Percentiles rank a stretch among this genome's conserved stretches.
Evolutionary conservation across 75 land plant genomes (phyloP).

Genomic region (Sequoiadendron giganteum): DNA sequence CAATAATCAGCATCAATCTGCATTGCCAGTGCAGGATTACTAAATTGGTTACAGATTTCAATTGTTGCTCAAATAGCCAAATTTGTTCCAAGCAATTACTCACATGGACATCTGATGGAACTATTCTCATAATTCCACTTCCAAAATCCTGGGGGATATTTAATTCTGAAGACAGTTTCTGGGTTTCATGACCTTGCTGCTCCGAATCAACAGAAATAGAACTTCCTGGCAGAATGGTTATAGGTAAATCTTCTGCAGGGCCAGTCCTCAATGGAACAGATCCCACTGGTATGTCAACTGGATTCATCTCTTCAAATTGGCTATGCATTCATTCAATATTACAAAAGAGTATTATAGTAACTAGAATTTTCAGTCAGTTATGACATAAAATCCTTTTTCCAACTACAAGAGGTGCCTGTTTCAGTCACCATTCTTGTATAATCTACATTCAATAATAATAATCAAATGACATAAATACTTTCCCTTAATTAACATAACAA

Average conservation of each 20-base stretch:
- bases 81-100: constrained; percentile 10
- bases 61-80: neutral
- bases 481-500: neutral
- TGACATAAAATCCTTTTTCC: neutral
- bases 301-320: constrained; percentile 41
- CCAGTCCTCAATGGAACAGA: neutral
- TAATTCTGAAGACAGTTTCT: constrained; percentile 15
- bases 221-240: neutral
- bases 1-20: constrained; percentile 90
- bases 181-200: neutral
- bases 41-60: neutral
- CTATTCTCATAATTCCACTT: constrained; percentile 43
- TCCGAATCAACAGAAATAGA: constrained; percentile 1
- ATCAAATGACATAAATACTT: neutral
- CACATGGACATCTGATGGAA: constrained; percentile 42
- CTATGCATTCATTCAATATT: constrained; percentile 15
- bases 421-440: neutral
- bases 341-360: neutral
- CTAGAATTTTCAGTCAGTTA: neutral
- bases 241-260: constrained; percentile 6
- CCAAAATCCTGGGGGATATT: constrained; percentile 22
- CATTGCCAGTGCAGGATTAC: constrained; percentile 2
- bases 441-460: neutral
- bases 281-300: constrained; percentile 12
- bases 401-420: neutral